phyloP scores from a whole-genome alignment of 2,329 filamentous ascomycete species.

The Aureobasidium sp. region DNA sequence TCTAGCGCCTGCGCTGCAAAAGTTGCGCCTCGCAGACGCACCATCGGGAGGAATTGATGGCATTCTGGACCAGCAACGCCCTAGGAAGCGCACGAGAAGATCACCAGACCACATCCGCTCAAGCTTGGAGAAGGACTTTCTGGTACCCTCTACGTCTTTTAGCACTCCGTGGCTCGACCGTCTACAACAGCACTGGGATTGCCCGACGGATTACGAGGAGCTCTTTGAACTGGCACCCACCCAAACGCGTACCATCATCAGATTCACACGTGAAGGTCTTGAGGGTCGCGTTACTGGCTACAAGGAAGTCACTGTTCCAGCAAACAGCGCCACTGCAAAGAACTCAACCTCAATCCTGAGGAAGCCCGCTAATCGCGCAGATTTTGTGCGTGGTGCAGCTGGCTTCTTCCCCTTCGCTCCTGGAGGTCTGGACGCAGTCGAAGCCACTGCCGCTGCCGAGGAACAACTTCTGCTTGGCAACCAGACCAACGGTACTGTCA shows the following conservation, averaged over 20 bases:
- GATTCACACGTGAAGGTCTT: slow-evolving; percentile 84
- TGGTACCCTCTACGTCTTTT: slow-evolving; percentile 74
- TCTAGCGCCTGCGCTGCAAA: slow-evolving; percentile 6
- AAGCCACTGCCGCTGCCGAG: slow-evolving; percentile 77
- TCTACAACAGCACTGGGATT: slow-evolving; percentile 85
- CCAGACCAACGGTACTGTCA: slow-evolving; percentile 36
- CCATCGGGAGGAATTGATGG: slow-evolving; percentile 44
- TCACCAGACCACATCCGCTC: slow-evolving; percentile 54
- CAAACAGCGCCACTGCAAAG: slow-evolving; percentile 83
- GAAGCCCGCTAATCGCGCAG: slow-evolving; percentile 77
- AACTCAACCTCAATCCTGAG: slow-evolving; percentile 85
- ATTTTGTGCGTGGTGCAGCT: slow-evolving; percentile 87
- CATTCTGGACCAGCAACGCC: slow-evolving; percentile 49
- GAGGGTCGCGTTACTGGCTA: slow-evolving; percentile 92
- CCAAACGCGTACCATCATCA: slow-evolving; percentile 88
- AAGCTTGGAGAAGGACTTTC: slow-evolving; percentile 71
- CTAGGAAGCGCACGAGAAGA: slow-evolving; percentile 49
- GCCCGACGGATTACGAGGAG: slow-evolving; percentile 69
- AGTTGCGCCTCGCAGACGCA: not conserved
- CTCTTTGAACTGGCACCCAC: slow-evolving; percentile 83
- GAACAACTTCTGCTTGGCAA: slow-evolving; percentile 53
- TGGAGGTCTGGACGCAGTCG: slow-evolving; percentile 78
- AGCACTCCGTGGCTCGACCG: slow-evolving; percentile 79
- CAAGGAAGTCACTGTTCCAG: slow-evolving; percentile 85
- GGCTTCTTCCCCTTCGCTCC: slow-evolving; percentile 94